These are phyloP conservation scores for Colletotrichum siamense DNA, from an alignment of 2,329 filamentous ascomycete genomes.

Conservation along the genomic window DNA sequence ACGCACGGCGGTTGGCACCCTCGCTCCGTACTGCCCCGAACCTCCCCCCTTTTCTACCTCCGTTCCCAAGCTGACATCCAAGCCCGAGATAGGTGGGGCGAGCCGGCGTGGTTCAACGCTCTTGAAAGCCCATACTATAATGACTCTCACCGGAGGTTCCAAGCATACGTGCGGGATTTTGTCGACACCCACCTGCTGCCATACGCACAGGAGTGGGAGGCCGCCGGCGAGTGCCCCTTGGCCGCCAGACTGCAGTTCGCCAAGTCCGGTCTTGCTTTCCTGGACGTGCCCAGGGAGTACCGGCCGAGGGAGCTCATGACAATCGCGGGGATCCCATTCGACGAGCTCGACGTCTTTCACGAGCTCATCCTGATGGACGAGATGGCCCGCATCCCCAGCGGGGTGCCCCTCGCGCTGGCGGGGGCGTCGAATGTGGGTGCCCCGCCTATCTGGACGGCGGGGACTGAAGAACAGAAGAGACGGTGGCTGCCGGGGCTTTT, in stretches of 20 bases:
- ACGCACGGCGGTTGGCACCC: not conserved
- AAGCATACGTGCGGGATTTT: slow-evolving; percentile 61
- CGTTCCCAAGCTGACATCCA: not conserved
- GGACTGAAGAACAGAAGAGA: slow-evolving; percentile 62
- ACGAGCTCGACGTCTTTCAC: slow-evolving; percentile 63
- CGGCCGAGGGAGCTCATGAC: slow-evolving; percentile 29
- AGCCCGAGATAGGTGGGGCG: slow-evolving; percentile 13
- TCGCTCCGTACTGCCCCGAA: not conserved
- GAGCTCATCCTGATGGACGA: slow-evolving; percentile 62
- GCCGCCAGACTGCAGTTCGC: slow-evolving; percentile 41
- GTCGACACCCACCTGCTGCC: slow-evolving; percentile 64
- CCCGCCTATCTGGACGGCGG: slow-evolving; percentile 68
- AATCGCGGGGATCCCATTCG: slow-evolving; percentile 44
- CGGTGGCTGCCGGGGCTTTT: slow-evolving; percentile 66
- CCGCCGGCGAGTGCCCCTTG: slow-evolving; percentile 54
- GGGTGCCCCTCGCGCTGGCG: slow-evolving; percentile 62
- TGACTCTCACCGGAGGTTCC: slow-evolving; percentile 63
- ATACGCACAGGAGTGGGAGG: slow-evolving; percentile 68
- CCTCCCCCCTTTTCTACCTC: not conserved
- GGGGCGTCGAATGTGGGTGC: slow-evolving; percentile 68
- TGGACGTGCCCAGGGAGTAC: slow-evolving; percentile 41
- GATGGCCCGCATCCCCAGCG: slow-evolving; percentile 57
- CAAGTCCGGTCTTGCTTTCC: slow-evolving; percentile 42
- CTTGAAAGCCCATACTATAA: slow-evolving; percentile 63
- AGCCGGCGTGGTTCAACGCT: slow-evolving; percentile 33